Base-by-base conservation (phyloP, 2,329 filamentous ascomycete genomes). In the Aureobasidium lini region DNA sequence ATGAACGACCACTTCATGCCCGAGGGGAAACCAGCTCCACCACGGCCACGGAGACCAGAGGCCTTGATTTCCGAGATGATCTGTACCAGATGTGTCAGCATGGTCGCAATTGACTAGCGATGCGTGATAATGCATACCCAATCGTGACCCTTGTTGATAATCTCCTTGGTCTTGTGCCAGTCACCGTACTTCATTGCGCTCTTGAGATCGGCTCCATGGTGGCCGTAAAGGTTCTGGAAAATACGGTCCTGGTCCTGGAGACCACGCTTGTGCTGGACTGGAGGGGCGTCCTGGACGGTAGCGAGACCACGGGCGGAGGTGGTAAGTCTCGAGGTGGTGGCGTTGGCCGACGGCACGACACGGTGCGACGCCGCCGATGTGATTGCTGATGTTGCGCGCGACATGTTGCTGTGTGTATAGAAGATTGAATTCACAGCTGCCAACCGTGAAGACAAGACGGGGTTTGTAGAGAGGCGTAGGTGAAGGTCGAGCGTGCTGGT, bases 1-100 rank as follows among this genome's bases (percentile, higher is more conserved):
- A 99, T 99, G 77, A 99, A 99, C 52, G 92, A 96, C 89, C 94
- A 99, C 92, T 99, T 99, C 81, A 99, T 80, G 64, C 94, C 94
- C 40, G 93, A 97, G 63, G 94, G 94, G 76, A 99, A 99, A 71
- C 94, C 94, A 76, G 94, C 94, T 77, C 94, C 94, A 77, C 94
- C 94, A 79, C 94, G 89, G 69, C 94, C 94, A 76, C 94, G 86
- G 64, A 99, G 84, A 69, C 94, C 94, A 11, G 94, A 99, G 31
- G 92, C 85, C 83, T 99, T 99, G 78, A 99, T 84, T 78, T 99
- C 94, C 66, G 88, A 87, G 71, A 99, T 97, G 75, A 99, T 95
- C 89, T 85, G 66, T 52, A 44, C 16, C 57, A 16, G 15, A 23
- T 29, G 46, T 62, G 54, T 63, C 62, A 62, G 43, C 40, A 43